Percentiles rank a stretch among this genome's conserved stretches.
Evolutionary conservation across 768 basidiomycete genomes (phyloP).

Genomic region (Pleurotus tuoliensis): DNA sequence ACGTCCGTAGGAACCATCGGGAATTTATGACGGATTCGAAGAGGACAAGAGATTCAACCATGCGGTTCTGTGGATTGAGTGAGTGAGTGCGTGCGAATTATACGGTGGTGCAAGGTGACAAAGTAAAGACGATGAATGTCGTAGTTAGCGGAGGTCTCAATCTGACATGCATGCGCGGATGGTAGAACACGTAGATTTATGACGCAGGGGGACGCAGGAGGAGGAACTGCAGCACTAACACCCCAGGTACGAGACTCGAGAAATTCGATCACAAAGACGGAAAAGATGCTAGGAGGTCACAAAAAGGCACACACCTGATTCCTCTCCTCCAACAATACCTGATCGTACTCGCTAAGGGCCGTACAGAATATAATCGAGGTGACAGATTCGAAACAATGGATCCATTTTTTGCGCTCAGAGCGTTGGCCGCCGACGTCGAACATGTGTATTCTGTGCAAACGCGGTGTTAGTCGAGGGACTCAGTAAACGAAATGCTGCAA

Average conservation of each 20-base stretch:
- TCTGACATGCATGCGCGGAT: too few relatives aligned
- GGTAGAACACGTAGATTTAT: too few relatives aligned
- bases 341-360: conserved; percentile 58
- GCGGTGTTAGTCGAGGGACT: neutral
- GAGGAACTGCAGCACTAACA: too few relatives aligned
- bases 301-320: conserved; percentile 50
- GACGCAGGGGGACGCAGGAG: too few relatives aligned
- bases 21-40: conserved; percentile 94
- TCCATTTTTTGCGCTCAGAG: conserved; percentile 81
- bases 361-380: conserved; percentile 68
- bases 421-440: conserved; percentile 80
- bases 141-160: too few relatives aligned
- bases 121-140: neutral
- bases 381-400: conserved; percentile 61
- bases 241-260: too few relatives aligned
- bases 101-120: neutral
- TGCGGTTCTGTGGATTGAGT: conserved; percentile 62
- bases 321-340: conserved; percentile 58
- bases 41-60: conserved; percentile 87
- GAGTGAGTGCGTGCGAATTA: too few relatives aligned
- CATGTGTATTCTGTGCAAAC: conserved; percentile 51
- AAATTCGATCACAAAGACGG: too few relatives aligned
- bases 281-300: too few relatives aligned
- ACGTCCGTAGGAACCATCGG: conserved; percentile 88
- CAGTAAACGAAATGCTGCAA: neutral